These are phyloP conservation scores for Stachybotrys elegans DNA, from an alignment of 2,329 filamentous ascomycete species.

Conservation along the genomic window DNA sequence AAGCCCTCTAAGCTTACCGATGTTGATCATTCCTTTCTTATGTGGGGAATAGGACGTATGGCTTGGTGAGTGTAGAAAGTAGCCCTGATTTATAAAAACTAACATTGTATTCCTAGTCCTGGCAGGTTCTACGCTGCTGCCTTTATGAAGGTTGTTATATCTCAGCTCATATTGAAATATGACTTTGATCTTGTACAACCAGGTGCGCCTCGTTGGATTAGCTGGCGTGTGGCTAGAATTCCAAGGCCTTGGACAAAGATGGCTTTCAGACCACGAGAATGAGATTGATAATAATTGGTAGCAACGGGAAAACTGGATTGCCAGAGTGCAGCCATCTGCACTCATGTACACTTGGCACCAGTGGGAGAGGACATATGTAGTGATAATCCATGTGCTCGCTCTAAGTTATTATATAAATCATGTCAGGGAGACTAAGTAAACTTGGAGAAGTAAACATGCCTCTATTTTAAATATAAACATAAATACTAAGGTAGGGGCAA, in stretches of 20 bases:
- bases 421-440: too few species aligned
- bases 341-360: too few species aligned
- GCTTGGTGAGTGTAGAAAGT: background rate
- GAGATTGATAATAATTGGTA: background rate
- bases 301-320: too few species aligned
- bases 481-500: too few species aligned
- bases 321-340: too few species aligned
- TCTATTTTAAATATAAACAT: too few species aligned
- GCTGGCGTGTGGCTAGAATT: background rate
- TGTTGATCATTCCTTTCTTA: background rate
- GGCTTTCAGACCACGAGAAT: background rate
- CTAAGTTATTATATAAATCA: too few species aligned
- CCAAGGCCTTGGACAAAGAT: background rate
- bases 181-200: background rate
- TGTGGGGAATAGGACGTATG: background rate
- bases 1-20: background rate
- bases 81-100: background rate
- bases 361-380: too few species aligned
- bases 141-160: background rate
- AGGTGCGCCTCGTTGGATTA: background rate
- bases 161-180: background rate
- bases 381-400: too few species aligned
- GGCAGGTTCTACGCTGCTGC: background rate
- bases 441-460: too few species aligned
- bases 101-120: background rate